Conservation (phyloP, 371 early-diverging fungal genomes). For the Blakeslea trispora region DNA sequence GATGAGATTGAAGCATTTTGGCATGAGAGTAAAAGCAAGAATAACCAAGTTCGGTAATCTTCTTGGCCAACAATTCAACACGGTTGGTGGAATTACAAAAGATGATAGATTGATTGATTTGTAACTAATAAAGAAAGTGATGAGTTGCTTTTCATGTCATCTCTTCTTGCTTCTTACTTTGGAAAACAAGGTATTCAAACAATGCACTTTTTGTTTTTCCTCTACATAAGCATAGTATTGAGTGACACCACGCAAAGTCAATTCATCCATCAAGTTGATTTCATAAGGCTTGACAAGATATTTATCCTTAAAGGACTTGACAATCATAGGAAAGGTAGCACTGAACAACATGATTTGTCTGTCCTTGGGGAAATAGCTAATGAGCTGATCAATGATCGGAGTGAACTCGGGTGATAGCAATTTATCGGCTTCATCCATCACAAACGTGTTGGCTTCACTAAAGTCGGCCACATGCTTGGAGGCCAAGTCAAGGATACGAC, state of each 20-base stretch:
- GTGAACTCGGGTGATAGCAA: slow-evolving; percentile 95
- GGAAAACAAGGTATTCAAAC: slow-evolving; percentile 94
- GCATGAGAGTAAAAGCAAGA: slow-evolving; percentile 98
- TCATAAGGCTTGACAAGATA: slow-evolving; percentile 92
- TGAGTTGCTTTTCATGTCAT: too few species aligned
- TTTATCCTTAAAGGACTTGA: slow-evolving; percentile 94
- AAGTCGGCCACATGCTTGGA: slow-evolving; percentile 89
- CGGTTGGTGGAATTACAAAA: slow-evolving; percentile 98
- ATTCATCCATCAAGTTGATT: slow-evolving; percentile 98
- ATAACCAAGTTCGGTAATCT: slow-evolving; percentile 97
- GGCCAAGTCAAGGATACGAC: slow-evolving; percentile 95
- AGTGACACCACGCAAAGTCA: slow-evolving; percentile 94
- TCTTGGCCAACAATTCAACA: slow-evolving; percentile 95
- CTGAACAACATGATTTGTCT: slow-evolving; percentile 96
- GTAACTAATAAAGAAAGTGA: too few species aligned
- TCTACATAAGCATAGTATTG: slow-evolving; percentile 99
- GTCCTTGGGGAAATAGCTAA: slow-evolving; percentile 77
- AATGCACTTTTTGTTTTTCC: slow-evolving; percentile 97
- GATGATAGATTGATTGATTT: slow-evolving; percentile 99
- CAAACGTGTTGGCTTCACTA: slow-evolving; percentile 79
- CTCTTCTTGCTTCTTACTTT: too few species aligned
- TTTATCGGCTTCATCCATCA: slow-evolving; percentile 99
- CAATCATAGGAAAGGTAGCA: slow-evolving; percentile 98
- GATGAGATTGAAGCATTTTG: slow-evolving; percentile 94
- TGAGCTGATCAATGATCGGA: slow-evolving; percentile 91